phyloP scores from a whole-genome alignment of 768 basidiomycete genomes.

The Pleurotus pulmonarius region DNA sequence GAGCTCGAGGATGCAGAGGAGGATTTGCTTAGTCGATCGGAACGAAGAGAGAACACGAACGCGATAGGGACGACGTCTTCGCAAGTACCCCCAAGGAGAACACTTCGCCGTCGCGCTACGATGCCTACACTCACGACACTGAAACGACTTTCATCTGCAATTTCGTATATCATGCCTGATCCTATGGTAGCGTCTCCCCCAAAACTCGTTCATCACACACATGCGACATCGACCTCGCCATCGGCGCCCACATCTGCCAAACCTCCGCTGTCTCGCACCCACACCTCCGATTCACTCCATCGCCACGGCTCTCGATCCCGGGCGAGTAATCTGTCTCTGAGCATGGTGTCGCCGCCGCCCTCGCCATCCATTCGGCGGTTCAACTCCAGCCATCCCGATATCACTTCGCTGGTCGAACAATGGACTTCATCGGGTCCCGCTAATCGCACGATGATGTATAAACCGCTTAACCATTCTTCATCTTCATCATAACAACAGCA shows the following conservation, averaged over 20 bases:
- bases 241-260: background rate
- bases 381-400: slow-evolving; percentile 51
- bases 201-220: background rate
- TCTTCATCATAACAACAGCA: background rate
- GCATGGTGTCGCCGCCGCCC: slow-evolving; percentile 34
- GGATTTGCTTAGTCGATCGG: slow-evolving; percentile 6
- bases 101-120: slow-evolving; percentile 8
- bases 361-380: slow-evolving; percentile 48
- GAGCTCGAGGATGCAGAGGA: slow-evolving; percentile 13
- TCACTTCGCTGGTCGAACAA: slow-evolving; percentile 53
- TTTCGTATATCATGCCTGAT: slow-evolving; percentile 23
- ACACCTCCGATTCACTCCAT: background rate
- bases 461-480: slow-evolving; percentile 14
- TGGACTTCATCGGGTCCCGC: slow-evolving; percentile 59
- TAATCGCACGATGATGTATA: slow-evolving; percentile 49
- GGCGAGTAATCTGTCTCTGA: slow-evolving; percentile 17
- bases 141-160: slow-evolving; percentile 30
- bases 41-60: slow-evolving; percentile 18
- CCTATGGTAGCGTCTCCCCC: slow-evolving; percentile 13
- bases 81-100: background rate
- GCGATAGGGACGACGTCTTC: slow-evolving; percentile 16
- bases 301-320: slow-evolving; percentile 11
- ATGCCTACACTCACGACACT: slow-evolving; percentile 13
- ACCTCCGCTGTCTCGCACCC: background rate
- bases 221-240: too few relatives aligned